Evolutionary conservation across 805 yeast genomes (phyloP), one percentile per base, ranked within the genome.

Genomic region (Helenozyma rhizophorensis): DNA sequence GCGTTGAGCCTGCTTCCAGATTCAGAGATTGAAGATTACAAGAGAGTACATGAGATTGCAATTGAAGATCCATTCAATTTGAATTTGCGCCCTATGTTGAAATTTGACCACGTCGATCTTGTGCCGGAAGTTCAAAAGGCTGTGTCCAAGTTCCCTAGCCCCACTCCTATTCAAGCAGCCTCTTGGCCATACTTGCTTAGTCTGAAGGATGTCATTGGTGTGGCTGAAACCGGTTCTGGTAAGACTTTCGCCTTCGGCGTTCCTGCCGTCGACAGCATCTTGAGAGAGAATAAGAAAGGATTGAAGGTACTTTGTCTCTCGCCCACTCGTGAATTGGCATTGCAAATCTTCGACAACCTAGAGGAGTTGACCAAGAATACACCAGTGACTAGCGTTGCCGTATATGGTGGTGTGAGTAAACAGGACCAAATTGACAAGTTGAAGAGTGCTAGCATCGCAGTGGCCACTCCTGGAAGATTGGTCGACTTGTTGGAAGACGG

Each of bases 381-480:
- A 28, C 74, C 76, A 8, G 54, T 89, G 36, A 68, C 78, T 35
- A 81, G 90, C 52, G 85, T 83, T 32, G 88, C 96, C 59, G 72
- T 90, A 12, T 93, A 93, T 51, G 99, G 99, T 47, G 99, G 99
- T 64, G 98, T 93, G 37, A 83, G 96, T 48, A 93, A 93, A 57
- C 90, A 85, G 37, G 94, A 83, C 42, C 99, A 93, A 65, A 77
- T 90, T 56, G 68, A 62, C 32, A 77, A 78, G 34, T 65, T 90
- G 43, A 72, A 67, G 44, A 72, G 58, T 29, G 78, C 88, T 16
- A 81, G 84, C 46, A 78, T 87, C 40, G 90, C 90, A 14, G 85
- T 93, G 49, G 98, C 97, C 21, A 93, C 98, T 3, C 98, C 98
- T n/a, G 99, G 99, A 47, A 78, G 99, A 60, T 70, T 93, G 51